Conservation (phyloP, 352 stramenopile genomes). For the Blastocystis sp. region DNA sequence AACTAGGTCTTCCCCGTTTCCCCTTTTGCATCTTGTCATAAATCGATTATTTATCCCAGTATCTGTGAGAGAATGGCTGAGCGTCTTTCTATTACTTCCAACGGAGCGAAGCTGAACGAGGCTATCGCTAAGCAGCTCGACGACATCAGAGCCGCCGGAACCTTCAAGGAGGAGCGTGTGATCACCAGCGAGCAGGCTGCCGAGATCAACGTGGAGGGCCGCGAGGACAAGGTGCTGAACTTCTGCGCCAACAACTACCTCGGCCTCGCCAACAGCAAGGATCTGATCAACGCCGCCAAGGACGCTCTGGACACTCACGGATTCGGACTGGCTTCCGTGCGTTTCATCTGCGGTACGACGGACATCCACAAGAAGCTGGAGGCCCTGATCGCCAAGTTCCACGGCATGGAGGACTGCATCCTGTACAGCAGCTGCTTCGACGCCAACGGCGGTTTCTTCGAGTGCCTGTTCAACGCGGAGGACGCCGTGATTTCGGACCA, state of each 20-base stretch:
- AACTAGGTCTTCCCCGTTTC: neutral
- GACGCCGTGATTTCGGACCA: slow-evolving; percentile 83
- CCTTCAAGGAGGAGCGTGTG: slow-evolving; percentile 79
- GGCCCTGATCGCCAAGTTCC: slow-evolving; percentile 83
- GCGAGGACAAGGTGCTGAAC: no score
- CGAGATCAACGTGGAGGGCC: slow-evolving; percentile 3
- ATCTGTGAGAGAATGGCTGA: slow-evolving; percentile 8
- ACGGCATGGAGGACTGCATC: slow-evolving; percentile 88
- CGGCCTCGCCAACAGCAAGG: slow-evolving; percentile 82
- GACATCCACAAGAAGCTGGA: slow-evolving; percentile 89
- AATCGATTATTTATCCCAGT: neutral
- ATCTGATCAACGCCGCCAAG: slow-evolving; percentile 81
- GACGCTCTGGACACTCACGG: slow-evolving; percentile 80
- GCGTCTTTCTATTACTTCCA: slow-evolving; percentile 20
- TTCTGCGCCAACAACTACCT: slow-evolving; percentile 79
- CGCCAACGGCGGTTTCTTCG: slow-evolving; percentile 86
- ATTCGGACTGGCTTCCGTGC: slow-evolving; percentile 85
- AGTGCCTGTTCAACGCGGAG: slow-evolving; percentile 81
- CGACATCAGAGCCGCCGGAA: slow-evolving; percentile 33
- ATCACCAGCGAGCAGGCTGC: slow-evolving; percentile 82
- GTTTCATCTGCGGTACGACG: slow-evolving; percentile 87
- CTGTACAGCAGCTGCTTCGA: slow-evolving; percentile 89
- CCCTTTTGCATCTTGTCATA: neutral
- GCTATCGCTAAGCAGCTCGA: slow-evolving; percentile 29
- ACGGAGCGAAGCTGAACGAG: slow-evolving; percentile 45